phyloP scores from a whole-genome alignment of 2,329 filamentous ascomycete species.

The Alternaria solani region DNA sequence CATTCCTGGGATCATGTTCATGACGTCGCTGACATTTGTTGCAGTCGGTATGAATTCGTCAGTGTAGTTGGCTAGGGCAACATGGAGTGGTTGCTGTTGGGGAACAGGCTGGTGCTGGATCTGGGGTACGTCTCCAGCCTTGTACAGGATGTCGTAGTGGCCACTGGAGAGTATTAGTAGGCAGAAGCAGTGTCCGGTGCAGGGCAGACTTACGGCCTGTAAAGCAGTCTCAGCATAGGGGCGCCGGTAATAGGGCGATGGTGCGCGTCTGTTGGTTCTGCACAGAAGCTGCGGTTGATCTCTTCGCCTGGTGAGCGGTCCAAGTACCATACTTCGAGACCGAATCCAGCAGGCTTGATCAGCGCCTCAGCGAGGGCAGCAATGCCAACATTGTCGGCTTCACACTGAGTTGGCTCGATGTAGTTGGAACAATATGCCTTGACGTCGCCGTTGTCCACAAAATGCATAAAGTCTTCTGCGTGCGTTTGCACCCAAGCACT shows the following conservation, averaged over 20 bases:
- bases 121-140: conserved; percentile 61
- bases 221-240: conserved; percentile 73
- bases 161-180: conserved; percentile 60
- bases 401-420: conserved; percentile 77
- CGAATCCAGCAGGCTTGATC: conserved; percentile 78
- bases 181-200: neutral
- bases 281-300: conserved; percentile 72
- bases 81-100: conserved; percentile 43
- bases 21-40: conserved; percentile 45
- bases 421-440: conserved; percentile 73
- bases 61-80: conserved; percentile 48
- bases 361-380: conserved; percentile 79
- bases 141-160: conserved; percentile 95
- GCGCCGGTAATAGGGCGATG: conserved; percentile 54
- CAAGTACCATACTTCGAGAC: conserved; percentile 88
- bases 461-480: conserved; percentile 73
- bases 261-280: conserved; percentile 61
- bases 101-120: conserved; percentile 37
- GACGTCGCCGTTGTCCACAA: conserved; percentile 66
- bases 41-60: conserved; percentile 53
- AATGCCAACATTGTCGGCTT: conserved; percentile 92
- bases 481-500: conserved; percentile 84
- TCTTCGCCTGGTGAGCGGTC: conserved; percentile 82
- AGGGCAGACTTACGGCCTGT: conserved; percentile 65
- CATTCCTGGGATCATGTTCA: conserved; percentile 57